Percentiles rank a stretch among this genome's conserved stretches.
These are phyloP conservation scores for Trichopus zeylanicus DNA, from an alignment of 116 monocot genomes.

Conservation along the genomic window DNA sequence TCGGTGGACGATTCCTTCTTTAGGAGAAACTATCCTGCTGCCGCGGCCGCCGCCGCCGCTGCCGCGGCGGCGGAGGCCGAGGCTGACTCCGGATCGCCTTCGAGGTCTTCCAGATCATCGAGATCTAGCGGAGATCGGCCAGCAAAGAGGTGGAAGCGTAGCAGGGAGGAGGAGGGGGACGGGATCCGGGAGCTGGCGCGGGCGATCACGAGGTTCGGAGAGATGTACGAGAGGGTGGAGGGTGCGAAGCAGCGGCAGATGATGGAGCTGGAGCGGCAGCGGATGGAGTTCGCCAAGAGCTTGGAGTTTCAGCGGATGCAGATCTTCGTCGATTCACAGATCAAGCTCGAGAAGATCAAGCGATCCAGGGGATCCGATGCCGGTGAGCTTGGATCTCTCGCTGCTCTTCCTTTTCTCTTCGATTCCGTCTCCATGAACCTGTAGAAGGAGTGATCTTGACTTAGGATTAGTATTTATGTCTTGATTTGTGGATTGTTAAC, in stretches of 20 bases:
- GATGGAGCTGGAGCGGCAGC: conserved; percentile 37
- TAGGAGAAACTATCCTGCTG: conserved; percentile 8
- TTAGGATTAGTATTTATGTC: background rate
- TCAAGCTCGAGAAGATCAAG: conserved; percentile 31
- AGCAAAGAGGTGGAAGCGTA: conserved; percentile 7
- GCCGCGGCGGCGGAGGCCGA: conserved; percentile 4
- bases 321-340: conserved; percentile 34
- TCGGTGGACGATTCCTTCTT: conserved; percentile 10
- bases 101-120: conserved; percentile 12
- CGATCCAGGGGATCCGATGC: conserved; percentile 3
- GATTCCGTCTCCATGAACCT: conserved; percentile 4
- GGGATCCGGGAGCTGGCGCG: conserved; percentile 25
- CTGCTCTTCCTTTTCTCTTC: conserved; percentile 18
- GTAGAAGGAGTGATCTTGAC: background rate
- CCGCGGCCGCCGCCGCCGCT: conserved; percentile 9
- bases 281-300: conserved; percentile 38
- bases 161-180: conserved; percentile 8
- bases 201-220: conserved; percentile 20
- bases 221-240: conserved; percentile 43
- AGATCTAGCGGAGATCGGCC: conserved; percentile 7
- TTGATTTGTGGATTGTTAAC: no score
- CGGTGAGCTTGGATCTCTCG: conserved; percentile 11
- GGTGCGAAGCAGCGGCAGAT: conserved; percentile 30
- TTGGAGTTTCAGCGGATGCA: conserved; percentile 45
- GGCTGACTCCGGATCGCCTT: conserved; percentile 3